phyloP scores from a whole-genome alignment of 108 stramenopile species.

The Aurantiochytrium sp. region DNA sequence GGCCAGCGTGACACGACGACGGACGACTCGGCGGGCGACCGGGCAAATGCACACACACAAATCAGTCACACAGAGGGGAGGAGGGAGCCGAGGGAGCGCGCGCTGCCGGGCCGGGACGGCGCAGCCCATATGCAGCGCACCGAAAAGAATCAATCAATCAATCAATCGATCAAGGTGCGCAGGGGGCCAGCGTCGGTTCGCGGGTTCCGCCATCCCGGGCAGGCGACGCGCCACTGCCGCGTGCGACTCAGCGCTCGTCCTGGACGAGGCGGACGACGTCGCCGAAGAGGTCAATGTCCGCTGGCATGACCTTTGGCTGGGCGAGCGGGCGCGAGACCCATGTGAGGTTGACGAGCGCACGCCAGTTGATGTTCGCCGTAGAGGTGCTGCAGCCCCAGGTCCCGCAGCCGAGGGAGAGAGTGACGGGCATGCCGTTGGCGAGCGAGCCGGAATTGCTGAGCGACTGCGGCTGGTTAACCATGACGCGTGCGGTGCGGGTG shows the following conservation, averaged over 20 bases:
- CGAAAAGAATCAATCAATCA: no score
- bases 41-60: no score
- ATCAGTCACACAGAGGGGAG: no score
- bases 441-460: constrained; percentile 19
- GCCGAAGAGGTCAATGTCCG: background rate
- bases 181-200: no score
- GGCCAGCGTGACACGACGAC: no score
- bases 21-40: no score
- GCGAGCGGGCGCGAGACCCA: background rate
- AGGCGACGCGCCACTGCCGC: no score
- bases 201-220: no score
- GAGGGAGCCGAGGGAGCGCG: no score
- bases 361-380: background rate
- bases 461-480: constrained; percentile 22
- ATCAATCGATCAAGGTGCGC: no score
- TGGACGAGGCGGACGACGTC: background rate
- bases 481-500: background rate
- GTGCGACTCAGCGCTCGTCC: background rate
- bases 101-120: no score
- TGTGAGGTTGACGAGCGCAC: constrained; percentile 3
- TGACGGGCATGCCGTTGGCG: background rate
- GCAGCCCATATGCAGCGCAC: no score
- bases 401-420: constrained; percentile 12
- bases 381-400: constrained; percentile 9
- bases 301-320: background rate